Base-by-base conservation (phyloP, 768 basidiomycete genomes). In the Leccinum variicolor region DNA sequence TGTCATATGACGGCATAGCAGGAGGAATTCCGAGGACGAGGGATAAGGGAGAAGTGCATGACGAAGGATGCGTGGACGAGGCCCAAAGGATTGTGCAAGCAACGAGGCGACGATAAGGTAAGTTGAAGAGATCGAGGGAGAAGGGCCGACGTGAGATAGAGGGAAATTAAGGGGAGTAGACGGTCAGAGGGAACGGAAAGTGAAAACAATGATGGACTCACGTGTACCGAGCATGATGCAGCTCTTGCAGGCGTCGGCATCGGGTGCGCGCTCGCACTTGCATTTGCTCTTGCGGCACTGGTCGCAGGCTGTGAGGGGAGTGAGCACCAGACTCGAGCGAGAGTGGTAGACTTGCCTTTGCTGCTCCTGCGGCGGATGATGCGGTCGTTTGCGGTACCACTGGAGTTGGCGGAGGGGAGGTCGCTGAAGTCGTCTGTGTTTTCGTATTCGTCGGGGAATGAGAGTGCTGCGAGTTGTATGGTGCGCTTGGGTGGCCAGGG, bases 271-370 rank as follows among this genome's bases (percentile, higher is more conserved):
- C 73, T 92, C 92, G 72, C 92, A 93, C 74, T 92, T 92, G 78
- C 92, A 93, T 68, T 92, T 92, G 66, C 85, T 89, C 72, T 93
- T 93, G 55, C 91, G 83, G 71, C 92, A 93, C 66, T 92, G 90
- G 73, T 93, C 91, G 74, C 91, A 94, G 23, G 92, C 90, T 89
- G 62, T 15, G 11, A 9, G 13, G 3, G 6, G 29, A 0, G 31
- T 33, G 19, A 33, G 50, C 11, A 14, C 5, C 15, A 1, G 6
- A 17, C 6, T 13, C 14, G 33, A 8, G 28, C 21, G 36, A 39
- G 50, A 14, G 47, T 49, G 9, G 48, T 19, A 51, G 43, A 71
- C 73, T 21, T 62, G 82, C 87, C 87, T 82, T 90, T 92, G 70
- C 87, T 90, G 63, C 89, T 91, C 63, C 89, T 76, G 55, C 90